Evolutionary conservation across 2,329 filamentous ascomycete genomes (phyloP).

Genomic region (Aspergillus spinulosporus): DNA sequence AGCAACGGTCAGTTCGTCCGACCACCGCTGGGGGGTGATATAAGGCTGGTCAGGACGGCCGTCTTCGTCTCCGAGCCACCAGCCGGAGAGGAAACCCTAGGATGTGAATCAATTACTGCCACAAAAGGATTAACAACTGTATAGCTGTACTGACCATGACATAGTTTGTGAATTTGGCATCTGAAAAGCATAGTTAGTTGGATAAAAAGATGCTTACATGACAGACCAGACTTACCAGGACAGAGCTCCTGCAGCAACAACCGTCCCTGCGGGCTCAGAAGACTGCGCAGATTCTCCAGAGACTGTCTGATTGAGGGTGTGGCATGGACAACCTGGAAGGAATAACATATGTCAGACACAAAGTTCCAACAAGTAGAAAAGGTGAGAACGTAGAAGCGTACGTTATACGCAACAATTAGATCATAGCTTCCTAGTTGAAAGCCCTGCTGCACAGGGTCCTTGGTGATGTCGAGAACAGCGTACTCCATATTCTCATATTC

Average conservation of each 20-base stretch:
- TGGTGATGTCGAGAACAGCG: slow-evolving; percentile 31
- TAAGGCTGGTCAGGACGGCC: not conserved
- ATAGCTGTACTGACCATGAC: not conserved
- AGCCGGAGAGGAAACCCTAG: not conserved
- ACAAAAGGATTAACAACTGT: no score
- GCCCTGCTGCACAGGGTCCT: slow-evolving; percentile 31
- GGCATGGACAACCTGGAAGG: slow-evolving; percentile 18
- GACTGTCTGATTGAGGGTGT: slow-evolving; percentile 9
- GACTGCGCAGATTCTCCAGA: slow-evolving; percentile 22
- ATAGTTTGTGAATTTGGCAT: not conserved
- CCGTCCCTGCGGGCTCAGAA: slow-evolving; percentile 45
- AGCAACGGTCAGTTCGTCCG: not conserved
- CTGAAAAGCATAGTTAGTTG: not conserved
- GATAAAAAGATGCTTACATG: not conserved
- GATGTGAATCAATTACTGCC: no score
- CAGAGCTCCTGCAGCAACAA: slow-evolving; percentile 48
- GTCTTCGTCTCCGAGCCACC: not conserved
- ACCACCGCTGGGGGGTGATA: not conserved
- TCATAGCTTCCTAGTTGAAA: slow-evolving; percentile 32
- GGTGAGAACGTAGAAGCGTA: not conserved
- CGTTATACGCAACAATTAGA: slow-evolving; percentile 37
- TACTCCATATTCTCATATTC: slow-evolving; percentile 30
- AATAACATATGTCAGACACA: not conserved
- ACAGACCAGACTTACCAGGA: not conserved
- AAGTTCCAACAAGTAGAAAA: not conserved